Evolutionary conservation across 768 basidiomycete species (phyloP).

Genomic region (Lyophyllum semitale): DNA sequence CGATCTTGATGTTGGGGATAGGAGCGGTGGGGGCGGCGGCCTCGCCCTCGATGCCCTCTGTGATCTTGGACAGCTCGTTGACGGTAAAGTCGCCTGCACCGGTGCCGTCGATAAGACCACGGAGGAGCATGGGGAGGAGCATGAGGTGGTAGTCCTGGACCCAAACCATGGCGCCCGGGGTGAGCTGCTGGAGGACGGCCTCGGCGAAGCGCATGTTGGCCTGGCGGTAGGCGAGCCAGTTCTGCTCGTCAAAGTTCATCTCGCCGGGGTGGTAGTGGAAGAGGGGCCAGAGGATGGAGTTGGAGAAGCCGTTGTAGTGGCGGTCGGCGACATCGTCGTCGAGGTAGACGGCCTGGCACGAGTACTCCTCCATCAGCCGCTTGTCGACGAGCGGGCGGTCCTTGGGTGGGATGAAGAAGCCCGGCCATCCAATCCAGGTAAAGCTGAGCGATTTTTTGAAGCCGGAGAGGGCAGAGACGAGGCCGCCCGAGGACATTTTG

Average conservation of each 20-base stretch:
- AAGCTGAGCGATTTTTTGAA: slow-evolving; percentile 99
- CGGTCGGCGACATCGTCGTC: slow-evolving; percentile 98
- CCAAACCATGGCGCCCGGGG: slow-evolving; percentile 95
- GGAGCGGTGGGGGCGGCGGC: slow-evolving; percentile 37
- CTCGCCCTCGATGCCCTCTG: slow-evolving; percentile 67
- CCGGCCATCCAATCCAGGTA: slow-evolving; percentile 97
- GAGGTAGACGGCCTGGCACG: slow-evolving; percentile 97
- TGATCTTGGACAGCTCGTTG: slow-evolving; percentile 67
- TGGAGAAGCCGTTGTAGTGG: slow-evolving; percentile 98
- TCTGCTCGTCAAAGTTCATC: slow-evolving; percentile 99
- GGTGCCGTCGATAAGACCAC: slow-evolving; percentile 80
- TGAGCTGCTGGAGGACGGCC: slow-evolving; percentile 76
- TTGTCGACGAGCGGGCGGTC: slow-evolving; percentile 92
- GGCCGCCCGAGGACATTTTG: slow-evolving; percentile 98
- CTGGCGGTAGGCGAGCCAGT: slow-evolving; percentile 97
- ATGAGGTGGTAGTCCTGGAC: slow-evolving; percentile 98
- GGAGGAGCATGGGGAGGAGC: slow-evolving; percentile 96
- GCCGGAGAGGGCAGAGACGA: slow-evolving; percentile 94
- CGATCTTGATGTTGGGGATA: slow-evolving; percentile 83
- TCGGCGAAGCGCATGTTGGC: slow-evolving; percentile 96
- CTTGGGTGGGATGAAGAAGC: slow-evolving; percentile 90
- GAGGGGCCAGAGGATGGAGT: slow-evolving; percentile 98
- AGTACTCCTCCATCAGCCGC: slow-evolving; percentile 91
- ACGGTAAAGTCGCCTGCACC: slow-evolving; percentile 56
- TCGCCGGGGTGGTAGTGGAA: slow-evolving; percentile 99